Evolutionary conservation across 2,329 filamentous ascomycete species (phyloP).

Genomic region (Cercospora janseana): DNA sequence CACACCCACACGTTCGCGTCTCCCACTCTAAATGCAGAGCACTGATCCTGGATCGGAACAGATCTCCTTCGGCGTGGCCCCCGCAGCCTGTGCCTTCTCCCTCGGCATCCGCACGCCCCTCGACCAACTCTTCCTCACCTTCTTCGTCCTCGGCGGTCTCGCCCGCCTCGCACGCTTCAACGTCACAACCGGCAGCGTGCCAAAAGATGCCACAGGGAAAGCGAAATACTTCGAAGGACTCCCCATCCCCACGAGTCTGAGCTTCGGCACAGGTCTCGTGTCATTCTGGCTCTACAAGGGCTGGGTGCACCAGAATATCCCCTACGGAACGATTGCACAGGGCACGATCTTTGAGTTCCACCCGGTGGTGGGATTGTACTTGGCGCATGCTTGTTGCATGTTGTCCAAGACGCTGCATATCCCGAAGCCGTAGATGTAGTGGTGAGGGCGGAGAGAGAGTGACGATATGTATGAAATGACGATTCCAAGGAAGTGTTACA

Average conservation of each 20-base stretch:
- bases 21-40: no score
- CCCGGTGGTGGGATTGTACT: constrained; percentile 74
- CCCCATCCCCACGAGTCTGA: constrained; percentile 86
- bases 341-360: constrained; percentile 78
- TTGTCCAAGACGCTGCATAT: constrained; percentile 92
- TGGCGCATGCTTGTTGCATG: constrained; percentile 91
- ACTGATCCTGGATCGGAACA: constrained; percentile 48
- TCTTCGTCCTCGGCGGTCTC: constrained; percentile 92
- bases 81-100: constrained; percentile 81
- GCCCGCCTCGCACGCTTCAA: constrained; percentile 96
- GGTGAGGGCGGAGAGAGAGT: background rate
- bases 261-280: constrained; percentile 72
- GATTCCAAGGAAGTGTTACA: background rate
- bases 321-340: constrained; percentile 65
- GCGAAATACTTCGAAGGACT: constrained; percentile 95
- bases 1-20: background rate
- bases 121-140: constrained; percentile 77
- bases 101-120: constrained; percentile 80
- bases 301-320: constrained; percentile 77
- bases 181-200: constrained; percentile 83
- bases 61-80: constrained; percentile 94
- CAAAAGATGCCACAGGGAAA: constrained; percentile 89
- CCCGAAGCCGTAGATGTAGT: constrained; percentile 64
- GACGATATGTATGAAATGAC: constrained; percentile 1
- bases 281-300: constrained; percentile 81